Evolutionary conservation across 768 basidiomycete genomes (phyloP), one percentile per base, ranked within the genome.

Genomic region (Collybia nuda): DNA sequence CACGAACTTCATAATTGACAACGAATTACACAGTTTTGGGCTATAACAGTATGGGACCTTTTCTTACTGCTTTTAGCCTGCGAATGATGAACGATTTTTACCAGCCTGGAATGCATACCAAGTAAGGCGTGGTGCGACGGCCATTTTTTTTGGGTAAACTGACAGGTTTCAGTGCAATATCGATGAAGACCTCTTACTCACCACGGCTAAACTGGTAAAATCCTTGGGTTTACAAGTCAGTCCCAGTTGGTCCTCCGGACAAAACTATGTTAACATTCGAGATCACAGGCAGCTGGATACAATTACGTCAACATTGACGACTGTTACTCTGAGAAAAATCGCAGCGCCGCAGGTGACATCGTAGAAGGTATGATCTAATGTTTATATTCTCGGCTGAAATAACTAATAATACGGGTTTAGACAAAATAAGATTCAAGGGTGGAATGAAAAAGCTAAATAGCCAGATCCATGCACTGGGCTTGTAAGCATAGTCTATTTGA

Each of bases 61-160:
- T 56, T 19, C n/a, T 11, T 11, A 4, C 12, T 32, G 15, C 23
- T 2, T 21, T 38, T 19, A 28, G 17, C 14, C 28, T 32, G 36
- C 26, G 18, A 28, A 32, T 12, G 19, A 46, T n/a, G 26, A 26
- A 32, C 14, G 24, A 43, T 26, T 37, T 17, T 43, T 23, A 11
- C 2, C 38, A 86, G 85, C 85, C 5, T 86, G 85, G 85, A 86
- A 86, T 61, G 85, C 82, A 6, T 85, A 81, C 61, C 76, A 84
- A 56, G 83, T 84, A 53, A 45, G 70, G 57, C 12, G 19, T 54
- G 32, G 48, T 24, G 7, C 22, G 24, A n/a, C 5, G 11, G 5
- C 8, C 15, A 19, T 12, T 29, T 26, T 44, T 37, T 19, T 43
- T 39, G 46, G 14, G 11, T 11, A 14, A 6, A 11, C 9, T 32